Evolutionary conservation across 805 yeast species (phyloP).

Genomic region (Candida boidinii): DNA sequence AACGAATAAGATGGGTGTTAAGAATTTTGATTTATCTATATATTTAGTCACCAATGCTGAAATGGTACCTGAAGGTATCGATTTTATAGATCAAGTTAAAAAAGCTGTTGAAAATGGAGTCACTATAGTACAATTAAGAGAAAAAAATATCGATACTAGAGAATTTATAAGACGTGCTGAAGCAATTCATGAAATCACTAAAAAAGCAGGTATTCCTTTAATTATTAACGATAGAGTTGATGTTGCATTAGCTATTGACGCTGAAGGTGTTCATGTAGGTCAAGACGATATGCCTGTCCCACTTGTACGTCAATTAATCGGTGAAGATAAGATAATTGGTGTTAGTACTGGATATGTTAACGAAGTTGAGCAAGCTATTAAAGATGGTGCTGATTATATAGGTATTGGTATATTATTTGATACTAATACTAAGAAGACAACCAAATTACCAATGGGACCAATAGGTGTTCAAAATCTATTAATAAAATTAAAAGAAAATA

Average conservation of each 20-base stretch:
- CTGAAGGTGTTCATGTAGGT: conserved; percentile 91
- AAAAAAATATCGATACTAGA: conserved; percentile 61
- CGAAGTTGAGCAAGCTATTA: conserved; percentile 46
- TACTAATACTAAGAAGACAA: conserved; percentile 60
- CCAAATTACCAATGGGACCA: conserved; percentile 57
- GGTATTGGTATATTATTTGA: conserved; percentile 78
- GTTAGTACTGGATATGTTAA: conserved; percentile 56
- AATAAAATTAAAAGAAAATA: conserved; percentile 30
- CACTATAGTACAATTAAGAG: conserved; percentile 77
- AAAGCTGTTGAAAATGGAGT: conserved; percentile 63
- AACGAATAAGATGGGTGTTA: conserved; percentile 7
- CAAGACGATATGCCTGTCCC: conserved; percentile 75
- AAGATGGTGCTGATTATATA: conserved; percentile 57
- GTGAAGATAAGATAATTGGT: conserved; percentile 71
- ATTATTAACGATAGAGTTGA: conserved; percentile 83
- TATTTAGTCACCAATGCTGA: conserved; percentile 78
- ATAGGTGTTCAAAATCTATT: conserved; percentile 53
- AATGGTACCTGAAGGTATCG: conserved; percentile 54
- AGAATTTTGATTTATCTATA: conserved; percentile 42
- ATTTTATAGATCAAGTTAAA: conserved; percentile 54
- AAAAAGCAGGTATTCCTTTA: conserved; percentile 55
- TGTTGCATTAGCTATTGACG: conserved; percentile 81
- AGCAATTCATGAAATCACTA: conserved; percentile 54
- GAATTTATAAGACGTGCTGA: conserved; percentile 58
- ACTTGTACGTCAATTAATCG: conserved; percentile 54